Conservation (phyloP, 192 early-diverging fungal genomes). For the Gonapodya prolifera region DNA sequence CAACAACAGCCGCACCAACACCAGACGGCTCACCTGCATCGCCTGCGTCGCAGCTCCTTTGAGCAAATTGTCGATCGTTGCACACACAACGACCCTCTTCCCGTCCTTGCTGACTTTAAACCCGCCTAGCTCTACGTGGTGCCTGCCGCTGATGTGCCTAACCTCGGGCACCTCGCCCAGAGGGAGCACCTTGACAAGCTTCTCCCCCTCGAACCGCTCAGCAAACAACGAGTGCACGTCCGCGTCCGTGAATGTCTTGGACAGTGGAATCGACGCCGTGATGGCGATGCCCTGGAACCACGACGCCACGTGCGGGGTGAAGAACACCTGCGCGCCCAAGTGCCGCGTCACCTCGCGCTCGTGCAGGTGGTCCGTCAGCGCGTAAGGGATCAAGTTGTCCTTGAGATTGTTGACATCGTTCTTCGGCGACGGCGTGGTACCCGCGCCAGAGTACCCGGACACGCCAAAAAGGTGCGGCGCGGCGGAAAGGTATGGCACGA, state of each 20-base stretch:
- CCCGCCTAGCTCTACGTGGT: constrained; percentile 82
- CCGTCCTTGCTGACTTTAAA: constrained; percentile 68
- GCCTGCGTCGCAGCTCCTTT: constrained; percentile 99
- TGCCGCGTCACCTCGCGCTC: constrained; percentile 83
- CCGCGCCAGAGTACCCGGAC: constrained; percentile 97
- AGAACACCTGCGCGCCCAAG: constrained; percentile 41
- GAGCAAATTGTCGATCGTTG: constrained; percentile 91
- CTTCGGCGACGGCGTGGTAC: constrained; percentile 91
- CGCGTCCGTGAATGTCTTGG: constrained; percentile 50
- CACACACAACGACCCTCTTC: constrained; percentile 74
- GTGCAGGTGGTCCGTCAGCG: constrained; percentile 91
- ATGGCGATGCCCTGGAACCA: constrained; percentile 91
- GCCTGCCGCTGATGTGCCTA: constrained; percentile 75
- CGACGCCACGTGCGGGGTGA: constrained; percentile 80
- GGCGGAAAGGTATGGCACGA: constrained; percentile 47
- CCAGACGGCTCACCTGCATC: constrained; percentile 44
- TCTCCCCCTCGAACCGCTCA: constrained; percentile 63
- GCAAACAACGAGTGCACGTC: constrained; percentile 60
- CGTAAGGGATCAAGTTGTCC: constrained; percentile 87
- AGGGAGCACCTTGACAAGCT: constrained; percentile 64
- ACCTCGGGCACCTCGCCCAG: constrained; percentile 67
- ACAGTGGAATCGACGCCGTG: constrained; percentile 78
- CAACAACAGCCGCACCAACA: background rate
- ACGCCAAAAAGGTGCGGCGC: constrained; percentile 82
- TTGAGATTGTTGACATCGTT: constrained; percentile 78